phyloP scores from a whole-genome alignment of 1,284 basidiomycete genomes.

The Neonothopanus nambi region DNA sequence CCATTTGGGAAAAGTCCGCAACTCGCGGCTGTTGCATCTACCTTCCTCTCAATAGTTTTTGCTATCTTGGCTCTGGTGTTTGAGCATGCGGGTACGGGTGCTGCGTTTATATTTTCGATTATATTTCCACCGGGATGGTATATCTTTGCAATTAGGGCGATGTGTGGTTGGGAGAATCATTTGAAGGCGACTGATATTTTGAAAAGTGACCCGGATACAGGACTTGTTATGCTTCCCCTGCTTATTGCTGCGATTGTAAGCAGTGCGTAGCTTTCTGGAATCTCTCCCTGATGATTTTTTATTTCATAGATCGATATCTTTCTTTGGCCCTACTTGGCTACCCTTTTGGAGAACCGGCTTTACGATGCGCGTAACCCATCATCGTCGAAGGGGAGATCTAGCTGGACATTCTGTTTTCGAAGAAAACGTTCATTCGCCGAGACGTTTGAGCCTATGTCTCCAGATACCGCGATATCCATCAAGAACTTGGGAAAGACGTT shows the following conservation, averaged over 20 bases:
- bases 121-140: conserved; percentile 78
- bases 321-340: conserved; percentile 67
- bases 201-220: conserved; percentile 58
- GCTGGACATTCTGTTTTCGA: neutral
- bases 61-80: conserved; percentile 70
- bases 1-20: conserved; percentile 75
- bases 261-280: conserved; percentile 13
- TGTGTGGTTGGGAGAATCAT: conserved; percentile 67
- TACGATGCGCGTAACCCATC: conserved; percentile 58
- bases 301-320: conserved; percentile 60
- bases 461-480: conserved; percentile 58
- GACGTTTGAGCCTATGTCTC: conserved; percentile 28
- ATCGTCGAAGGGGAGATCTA: neutral
- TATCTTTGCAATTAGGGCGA: conserved; percentile 67
- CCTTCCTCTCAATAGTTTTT: conserved; percentile 64
- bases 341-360: conserved; percentile 56
- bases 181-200: conserved; percentile 51
- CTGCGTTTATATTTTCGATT: conserved; percentile 62
- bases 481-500: conserved; percentile 61
- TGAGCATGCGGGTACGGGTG: conserved; percentile 41
- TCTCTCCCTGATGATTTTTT: neutral
- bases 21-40: conserved; percentile 68
- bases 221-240: conserved; percentile 57
- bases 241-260: conserved; percentile 65
- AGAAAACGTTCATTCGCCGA: neutral